Percentiles rank a stretch among this genome's conserved stretches.
phyloP scores from a whole-genome alignment of 1,139 yeast genomes.

The Torulaspora globosa region DNA sequence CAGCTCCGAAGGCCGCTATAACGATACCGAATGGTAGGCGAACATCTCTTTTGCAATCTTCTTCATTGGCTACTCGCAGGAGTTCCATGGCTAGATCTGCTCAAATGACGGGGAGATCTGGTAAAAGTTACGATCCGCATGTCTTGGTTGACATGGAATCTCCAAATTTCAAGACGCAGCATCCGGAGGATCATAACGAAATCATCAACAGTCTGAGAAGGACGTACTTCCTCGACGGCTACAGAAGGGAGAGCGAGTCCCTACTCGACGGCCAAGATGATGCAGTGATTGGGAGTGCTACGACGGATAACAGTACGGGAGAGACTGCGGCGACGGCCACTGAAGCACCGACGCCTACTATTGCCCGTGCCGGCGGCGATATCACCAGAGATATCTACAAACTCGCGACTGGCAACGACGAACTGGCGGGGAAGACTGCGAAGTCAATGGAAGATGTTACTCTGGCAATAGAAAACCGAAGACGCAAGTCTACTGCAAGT shows the following conservation, averaged over 20 bases:
- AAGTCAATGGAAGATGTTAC: conserved; percentile 34
- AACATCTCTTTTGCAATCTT: conserved; percentile 12
- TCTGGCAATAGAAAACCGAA: conserved; percentile 25
- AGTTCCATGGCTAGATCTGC: conserved; percentile 14
- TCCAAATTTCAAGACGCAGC: conserved; percentile 35
- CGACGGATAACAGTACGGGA: conserved; percentile 9
- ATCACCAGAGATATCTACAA: conserved; percentile 59
- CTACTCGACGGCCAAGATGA: conserved; percentile 11
- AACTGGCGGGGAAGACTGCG: conserved; percentile 32
- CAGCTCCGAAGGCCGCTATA: conserved; percentile 15
- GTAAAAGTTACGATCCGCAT: conserved; percentile 19
- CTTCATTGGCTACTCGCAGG: conserved; percentile 12
- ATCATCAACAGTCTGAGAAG: conserved; percentile 28
- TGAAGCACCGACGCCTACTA: conserved; percentile 20
- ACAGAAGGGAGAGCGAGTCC: conserved; percentile 14
- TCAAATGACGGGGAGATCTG: conserved; percentile 7
- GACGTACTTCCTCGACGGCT: conserved; percentile 25
- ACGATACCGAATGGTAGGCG: conserved; percentile 16
- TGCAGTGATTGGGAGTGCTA: conserved; percentile 9
- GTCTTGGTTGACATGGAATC: conserved; percentile 33
- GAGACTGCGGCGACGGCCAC: conserved; percentile 12
- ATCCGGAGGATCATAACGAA: conserved; percentile 27
- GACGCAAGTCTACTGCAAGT: conserved; percentile 63
- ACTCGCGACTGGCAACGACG: conserved; percentile 20
- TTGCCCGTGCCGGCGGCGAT: conserved; percentile 65